These are phyloP conservation scores for Hygrophoropsis aurantiaca DNA, from an alignment of 768 basidiomycete species.

Conservation along the genomic window DNA sequence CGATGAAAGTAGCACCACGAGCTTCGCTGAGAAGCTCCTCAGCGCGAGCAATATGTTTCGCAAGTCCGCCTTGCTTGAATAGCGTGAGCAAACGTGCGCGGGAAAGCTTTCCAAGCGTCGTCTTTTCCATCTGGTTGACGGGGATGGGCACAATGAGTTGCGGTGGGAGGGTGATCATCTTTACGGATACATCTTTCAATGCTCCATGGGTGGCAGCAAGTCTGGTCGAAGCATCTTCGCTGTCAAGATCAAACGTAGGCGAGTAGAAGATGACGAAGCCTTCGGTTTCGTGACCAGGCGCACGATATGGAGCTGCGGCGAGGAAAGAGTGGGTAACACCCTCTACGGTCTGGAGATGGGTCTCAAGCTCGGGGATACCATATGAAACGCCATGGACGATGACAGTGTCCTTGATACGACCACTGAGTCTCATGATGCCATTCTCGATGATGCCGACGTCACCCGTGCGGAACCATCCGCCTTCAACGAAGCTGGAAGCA, in stretches of 20 bases:
- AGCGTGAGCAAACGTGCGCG: constrained; percentile 29
- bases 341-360: constrained; percentile 37
- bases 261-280: constrained; percentile 44
- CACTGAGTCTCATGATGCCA: constrained; percentile 33
- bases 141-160: constrained; percentile 40
- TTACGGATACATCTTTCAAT: constrained; percentile 26
- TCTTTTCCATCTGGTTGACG: constrained; percentile 36
- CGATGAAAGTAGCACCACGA: constrained; percentile 17
- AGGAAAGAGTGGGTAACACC: constrained; percentile 36
- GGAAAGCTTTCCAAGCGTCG: constrained; percentile 42
- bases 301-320: constrained; percentile 38
- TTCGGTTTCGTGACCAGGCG: constrained; percentile 38
- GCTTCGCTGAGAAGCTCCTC: constrained; percentile 16
- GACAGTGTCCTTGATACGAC: constrained; percentile 43
- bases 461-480: constrained; percentile 58
- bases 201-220: constrained; percentile 24
- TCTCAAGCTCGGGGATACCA: constrained; percentile 37
- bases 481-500: constrained; percentile 40
- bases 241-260: constrained; percentile 20
- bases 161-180: constrained; percentile 33
- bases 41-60: constrained; percentile 21
- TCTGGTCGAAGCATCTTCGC: constrained; percentile 16
- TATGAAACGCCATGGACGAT: constrained; percentile 46
- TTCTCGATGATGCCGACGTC: constrained; percentile 43
- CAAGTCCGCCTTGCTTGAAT: constrained; percentile 33